Percentiles rank a stretch among this genome's conserved stretches.
phyloP scores from a whole-genome alignment of 768 basidiomycete genomes.

The Leccinum longicurvipes region DNA sequence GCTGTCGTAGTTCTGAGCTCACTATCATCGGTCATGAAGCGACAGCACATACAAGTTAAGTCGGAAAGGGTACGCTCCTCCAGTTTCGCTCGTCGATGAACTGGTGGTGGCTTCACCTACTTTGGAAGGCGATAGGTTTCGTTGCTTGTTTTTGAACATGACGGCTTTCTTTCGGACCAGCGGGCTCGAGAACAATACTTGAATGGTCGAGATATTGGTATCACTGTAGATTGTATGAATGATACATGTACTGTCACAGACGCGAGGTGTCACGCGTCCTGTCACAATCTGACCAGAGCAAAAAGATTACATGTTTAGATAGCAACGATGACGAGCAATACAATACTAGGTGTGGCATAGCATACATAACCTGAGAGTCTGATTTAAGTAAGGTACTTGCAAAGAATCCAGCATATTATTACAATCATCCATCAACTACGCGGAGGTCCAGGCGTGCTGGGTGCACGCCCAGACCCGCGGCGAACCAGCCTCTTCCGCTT shows the following conservation, averaged over 20 bases:
- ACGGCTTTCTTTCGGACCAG: background rate
- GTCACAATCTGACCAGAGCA: conserved; percentile 5
- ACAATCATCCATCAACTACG: conserved; percentile 15
- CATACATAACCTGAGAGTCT: conserved; percentile 25
- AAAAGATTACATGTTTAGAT: conserved; percentile 9
- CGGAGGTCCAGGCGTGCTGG: conserved; percentile 21
- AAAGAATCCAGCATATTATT: conserved; percentile 1
- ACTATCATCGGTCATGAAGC: background rate
- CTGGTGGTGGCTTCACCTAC: background rate
- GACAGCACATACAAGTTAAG: conserved; percentile 70
- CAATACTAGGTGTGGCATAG: conserved; percentile 26
- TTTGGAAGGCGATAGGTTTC: conserved; percentile 2
- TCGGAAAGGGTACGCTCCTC: conserved; percentile 51
- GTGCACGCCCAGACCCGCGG: conserved; percentile 28
- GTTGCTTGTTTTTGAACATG: conserved; percentile 24
- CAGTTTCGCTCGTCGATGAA: background rate
- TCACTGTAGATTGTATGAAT: background rate
- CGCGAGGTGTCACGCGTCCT: conserved; percentile 26
- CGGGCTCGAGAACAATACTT: background rate
- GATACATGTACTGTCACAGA: conserved; percentile 10
- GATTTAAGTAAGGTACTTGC: conserved; percentile 28
- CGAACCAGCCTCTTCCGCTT: conserved; percentile 28
- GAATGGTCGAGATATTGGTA: background rate
- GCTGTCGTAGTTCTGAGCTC: conserved; percentile 39
- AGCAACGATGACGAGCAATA: conserved; percentile 24